Evolutionary conservation across 2,329 filamentous ascomycete species (phyloP).

Genomic region (Arthrobotrys entomopaga): DNA sequence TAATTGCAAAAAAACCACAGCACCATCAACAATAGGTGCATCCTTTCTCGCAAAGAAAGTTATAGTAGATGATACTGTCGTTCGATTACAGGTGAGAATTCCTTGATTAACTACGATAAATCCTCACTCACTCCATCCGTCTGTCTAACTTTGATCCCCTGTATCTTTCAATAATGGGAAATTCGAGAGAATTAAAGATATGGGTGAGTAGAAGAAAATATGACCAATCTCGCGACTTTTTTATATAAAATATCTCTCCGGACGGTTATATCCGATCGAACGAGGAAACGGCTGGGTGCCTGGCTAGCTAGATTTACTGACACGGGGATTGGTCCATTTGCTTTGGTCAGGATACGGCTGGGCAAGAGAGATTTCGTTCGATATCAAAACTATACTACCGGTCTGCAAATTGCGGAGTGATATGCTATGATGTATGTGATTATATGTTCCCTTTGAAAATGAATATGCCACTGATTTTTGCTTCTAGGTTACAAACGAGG

Average conservation of each 20-base stretch:
- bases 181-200: slow-evolving; percentile 22
- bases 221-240: too few species aligned
- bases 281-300: not conserved
- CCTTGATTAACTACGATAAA: not conserved
- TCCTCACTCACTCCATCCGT: not conserved
- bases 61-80: slow-evolving; percentile 59
- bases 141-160: not conserved
- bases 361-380: slow-evolving; percentile 92
- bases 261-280: too few species aligned
- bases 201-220: slow-evolving; percentile 31
- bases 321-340: not conserved
- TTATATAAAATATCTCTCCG: too few species aligned
- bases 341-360: slow-evolving; percentile 66
- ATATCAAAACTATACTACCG: slow-evolving; percentile 97
- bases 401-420: slow-evolving; percentile 62
- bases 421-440: slow-evolving; percentile 59
- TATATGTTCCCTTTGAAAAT: not conserved
- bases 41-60: slow-evolving; percentile 59
- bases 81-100: slow-evolving; percentile 58
- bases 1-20: slow-evolving; percentile 34
- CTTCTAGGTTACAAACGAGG: slow-evolving; percentile 50
- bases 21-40: slow-evolving; percentile 59
- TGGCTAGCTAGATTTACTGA: not conserved
- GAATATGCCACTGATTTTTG: slow-evolving; percentile 4
- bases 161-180: not conserved